A percentile compares a stretch with the other conserved stretches of the same genome.
phyloP scores from a whole-genome alignment of 2,329 filamentous ascomycete species.

The Orbilia blumenaviensis region DNA sequence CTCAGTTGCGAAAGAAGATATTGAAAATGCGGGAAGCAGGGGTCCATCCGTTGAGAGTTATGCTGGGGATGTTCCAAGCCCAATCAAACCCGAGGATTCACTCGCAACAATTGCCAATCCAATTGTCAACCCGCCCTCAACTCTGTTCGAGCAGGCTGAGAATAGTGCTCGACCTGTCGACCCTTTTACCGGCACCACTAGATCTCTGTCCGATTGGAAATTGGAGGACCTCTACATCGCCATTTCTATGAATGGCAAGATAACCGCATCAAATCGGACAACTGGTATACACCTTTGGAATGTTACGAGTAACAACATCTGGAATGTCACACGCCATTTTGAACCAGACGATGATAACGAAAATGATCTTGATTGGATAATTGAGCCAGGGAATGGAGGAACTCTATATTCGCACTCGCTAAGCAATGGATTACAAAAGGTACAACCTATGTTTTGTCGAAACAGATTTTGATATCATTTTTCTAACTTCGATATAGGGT shows the following conservation, averaged over 20 bases:
- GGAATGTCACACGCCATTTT: conserved; percentile 34
- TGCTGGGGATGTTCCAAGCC: conserved; percentile 39
- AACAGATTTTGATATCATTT: background rate
- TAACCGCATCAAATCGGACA: conserved; percentile 22
- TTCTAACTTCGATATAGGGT: conserved; percentile 20
- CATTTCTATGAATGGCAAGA: conserved; percentile 41
- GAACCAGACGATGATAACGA: background rate
- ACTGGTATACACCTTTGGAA: conserved; percentile 24
- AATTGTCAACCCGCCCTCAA: conserved; percentile 20
- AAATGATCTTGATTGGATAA: conserved; percentile 50
- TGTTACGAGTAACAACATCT: conserved; percentile 15
- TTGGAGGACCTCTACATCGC: conserved; percentile 40
- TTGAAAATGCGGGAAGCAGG: conserved; percentile 32
- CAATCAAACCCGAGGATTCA: conserved; percentile 34
- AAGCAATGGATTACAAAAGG: conserved; percentile 18
- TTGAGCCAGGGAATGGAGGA: conserved; percentile 47
- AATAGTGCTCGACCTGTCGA: conserved; percentile 15
- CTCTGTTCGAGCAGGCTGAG: background rate
- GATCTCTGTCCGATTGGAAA: conserved; percentile 37
- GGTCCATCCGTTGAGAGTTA: conserved; percentile 31
- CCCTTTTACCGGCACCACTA: conserved; percentile 34
- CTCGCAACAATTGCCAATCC: conserved; percentile 28
- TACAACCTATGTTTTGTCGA: background rate
- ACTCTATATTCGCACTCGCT: conserved; percentile 36
- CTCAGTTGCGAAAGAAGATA: conserved; percentile 44